Evolutionary conservation across 2,329 filamentous ascomycete genomes (phyloP).

Genomic region (Exophiala phaeomuriformis): DNA sequence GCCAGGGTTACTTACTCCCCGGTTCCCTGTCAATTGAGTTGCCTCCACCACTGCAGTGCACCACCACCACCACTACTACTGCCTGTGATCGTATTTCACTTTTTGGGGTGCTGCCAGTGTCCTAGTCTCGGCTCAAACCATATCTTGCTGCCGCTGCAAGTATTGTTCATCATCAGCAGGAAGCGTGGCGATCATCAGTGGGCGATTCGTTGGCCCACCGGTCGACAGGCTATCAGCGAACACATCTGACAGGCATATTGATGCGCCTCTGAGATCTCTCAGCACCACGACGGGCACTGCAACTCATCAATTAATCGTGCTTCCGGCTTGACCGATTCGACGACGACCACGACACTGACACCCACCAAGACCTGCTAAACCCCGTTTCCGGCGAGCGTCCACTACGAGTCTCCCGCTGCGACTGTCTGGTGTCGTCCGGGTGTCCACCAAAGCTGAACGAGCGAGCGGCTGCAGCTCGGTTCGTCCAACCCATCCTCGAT

Average conservation of each 20-base stretch:
- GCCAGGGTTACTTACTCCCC: background rate
- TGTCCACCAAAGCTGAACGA: background rate
- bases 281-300: background rate
- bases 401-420: no score
- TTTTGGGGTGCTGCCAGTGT: background rate
- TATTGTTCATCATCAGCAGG: background rate
- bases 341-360: background rate
- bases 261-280: background rate
- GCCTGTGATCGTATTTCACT: background rate
- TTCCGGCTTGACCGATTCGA: slow-evolving; percentile 15
- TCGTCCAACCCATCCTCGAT: background rate
- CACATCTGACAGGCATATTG: background rate
- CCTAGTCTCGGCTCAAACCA: slow-evolving; percentile 5
- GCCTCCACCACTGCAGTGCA: background rate
- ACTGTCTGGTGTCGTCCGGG: no score
- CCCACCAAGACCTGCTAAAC: background rate
- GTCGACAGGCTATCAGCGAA: background rate
- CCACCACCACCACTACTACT: background rate
- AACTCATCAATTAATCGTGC: background rate
- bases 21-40: background rate
- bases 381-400: background rate
- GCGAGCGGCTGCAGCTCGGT: background rate
- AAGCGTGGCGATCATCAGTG: background rate
- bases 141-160: slow-evolving; percentile 18
- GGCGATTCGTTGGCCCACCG: background rate